Evolutionary conservation across 805 yeast species (phyloP), one percentile per base, ranked within the genome.

Genomic region (Nematodospora valgi): DNA sequence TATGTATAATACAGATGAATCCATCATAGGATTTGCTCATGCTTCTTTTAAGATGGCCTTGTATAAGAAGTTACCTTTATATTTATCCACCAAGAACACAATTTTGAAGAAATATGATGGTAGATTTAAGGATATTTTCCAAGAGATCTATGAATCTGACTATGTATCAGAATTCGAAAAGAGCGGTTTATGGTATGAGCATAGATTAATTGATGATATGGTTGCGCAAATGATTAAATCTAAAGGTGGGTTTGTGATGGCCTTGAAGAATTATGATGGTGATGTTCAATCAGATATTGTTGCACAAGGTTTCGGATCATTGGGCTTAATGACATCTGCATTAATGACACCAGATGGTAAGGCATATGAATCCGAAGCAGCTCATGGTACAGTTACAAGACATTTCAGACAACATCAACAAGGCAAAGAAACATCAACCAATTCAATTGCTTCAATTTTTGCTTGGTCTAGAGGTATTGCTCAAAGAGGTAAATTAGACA

Each of bases 141-240:
- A 80, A 58, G 78, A 72, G 41, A 56, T 83, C 34, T 84, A 74
- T 49, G 86, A 79, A 34, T 37, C 67, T 12, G 64, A 68, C 28
- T 84, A 83, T 63, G 71, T 75, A 49, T 12, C 59, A 8, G 59
- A 72, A 37, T 82, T 82, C 48, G 86, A 81, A 50, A 59, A 62
- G 10, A 64, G 66, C 22, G 83, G 82, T 15, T 72, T 84, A 45
- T 74, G 77, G 68, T 84, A 82, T 50, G 89, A 84, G 58, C 93
- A 84, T 59, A 75, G 93, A 60, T 70, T 84, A 54, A 84, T 84
- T 44, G 93, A 84, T 59, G 93, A 84, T 56, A 84, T 84, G 88
- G 93, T 84, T 41, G 91, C 91, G 4, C 93, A 84, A 62, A 84
- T 84, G 93, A 62, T 84, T 54, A 84, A 84, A 59, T 83, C 91